Percentiles rank a stretch among this genome's conserved stretches.
phyloP scores from a whole-genome alignment of 768 basidiomycete genomes.

The Lentinula detonsa region DNA sequence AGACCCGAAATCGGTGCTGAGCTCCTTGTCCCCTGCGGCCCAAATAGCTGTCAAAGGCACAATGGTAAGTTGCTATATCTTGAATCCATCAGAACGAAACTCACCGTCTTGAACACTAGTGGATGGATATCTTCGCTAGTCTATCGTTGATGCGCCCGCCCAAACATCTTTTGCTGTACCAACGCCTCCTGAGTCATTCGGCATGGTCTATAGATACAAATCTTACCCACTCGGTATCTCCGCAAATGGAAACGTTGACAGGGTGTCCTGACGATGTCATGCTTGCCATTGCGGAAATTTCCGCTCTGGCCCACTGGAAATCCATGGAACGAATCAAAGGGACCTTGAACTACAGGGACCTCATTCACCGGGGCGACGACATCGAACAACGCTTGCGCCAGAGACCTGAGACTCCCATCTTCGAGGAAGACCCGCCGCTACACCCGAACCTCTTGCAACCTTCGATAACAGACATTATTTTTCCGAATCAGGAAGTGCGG shows the following conservation, averaged over 20 bases:
- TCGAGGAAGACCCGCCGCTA: conserved; percentile 28
- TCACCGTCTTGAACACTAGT: conserved; percentile 34
- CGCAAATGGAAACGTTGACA: conserved; percentile 62
- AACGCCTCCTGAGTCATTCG: conserved; percentile 53
- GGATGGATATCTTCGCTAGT: conserved; percentile 73
- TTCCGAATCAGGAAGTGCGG: conserved; percentile 39
- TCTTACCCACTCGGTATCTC: conserved; percentile 31
- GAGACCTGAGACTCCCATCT: conserved; percentile 24
- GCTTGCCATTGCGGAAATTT: conserved; percentile 69
- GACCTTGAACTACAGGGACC: conserved; percentile 66
- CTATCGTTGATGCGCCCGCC: conserved; percentile 56
- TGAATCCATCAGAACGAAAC: conserved; percentile 11
- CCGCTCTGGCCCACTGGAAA: conserved; percentile 76
- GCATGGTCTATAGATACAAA: conserved; percentile 37
- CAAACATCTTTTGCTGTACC: conserved; percentile 60
- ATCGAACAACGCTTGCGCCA: conserved; percentile 63
- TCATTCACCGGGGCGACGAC: conserved; percentile 64
- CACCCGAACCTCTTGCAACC: conserved; percentile 34
- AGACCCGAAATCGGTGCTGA: conserved; percentile 55
- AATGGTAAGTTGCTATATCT: conserved; percentile 46
- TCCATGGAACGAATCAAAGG: conserved; percentile 54
- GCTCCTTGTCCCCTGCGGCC: conserved; percentile 44
- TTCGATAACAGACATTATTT: conserved; percentile 21
- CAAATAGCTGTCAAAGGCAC: conserved; percentile 64
- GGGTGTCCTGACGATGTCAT: conserved; percentile 79